Conservation (phyloP, 306 rosid genomes). For the Albizia julibrissin region DNA sequence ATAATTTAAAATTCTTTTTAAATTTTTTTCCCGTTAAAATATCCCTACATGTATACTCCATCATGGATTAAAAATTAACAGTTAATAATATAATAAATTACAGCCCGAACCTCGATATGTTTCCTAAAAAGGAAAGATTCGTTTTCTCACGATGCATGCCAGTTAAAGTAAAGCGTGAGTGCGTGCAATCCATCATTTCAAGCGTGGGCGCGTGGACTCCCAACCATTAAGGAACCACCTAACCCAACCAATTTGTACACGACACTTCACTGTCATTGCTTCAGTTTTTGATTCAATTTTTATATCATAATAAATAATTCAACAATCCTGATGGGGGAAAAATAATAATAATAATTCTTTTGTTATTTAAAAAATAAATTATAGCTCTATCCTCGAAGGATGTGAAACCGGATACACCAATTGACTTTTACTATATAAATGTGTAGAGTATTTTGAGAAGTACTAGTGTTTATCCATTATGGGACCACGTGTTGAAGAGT, state of each 20-base stretch:
- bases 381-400: too few relatives aligned
- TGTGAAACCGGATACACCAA: background rate
- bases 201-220: slow-evolving; percentile 43
- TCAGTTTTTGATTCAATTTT: background rate
- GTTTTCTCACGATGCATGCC: background rate
- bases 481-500: background rate
- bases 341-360: background rate
- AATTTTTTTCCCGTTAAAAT: too few relatives aligned
- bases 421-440: background rate
- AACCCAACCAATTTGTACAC: background rate
- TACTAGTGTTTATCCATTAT: background rate
- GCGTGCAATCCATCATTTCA: slow-evolving; percentile 20
- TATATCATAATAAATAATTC: slow-evolving; percentile 23
- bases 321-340: background rate
- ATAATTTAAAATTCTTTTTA: too few relatives aligned
- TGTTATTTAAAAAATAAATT: background rate
- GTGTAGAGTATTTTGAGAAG: background rate
- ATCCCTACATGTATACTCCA: too few relatives aligned
- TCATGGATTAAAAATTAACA: too few relatives aligned
- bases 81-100: too few relatives aligned
- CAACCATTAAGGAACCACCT: slow-evolving; percentile 26
- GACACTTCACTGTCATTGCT: background rate
- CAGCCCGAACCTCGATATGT: background rate
- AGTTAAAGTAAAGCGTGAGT: slow-evolving; percentile 23
- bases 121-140: slow-evolving; percentile 61